Conservation (phyloP, 495 filamentous ascomycete species). For the Penicillium macrosclerotiorum region DNA sequence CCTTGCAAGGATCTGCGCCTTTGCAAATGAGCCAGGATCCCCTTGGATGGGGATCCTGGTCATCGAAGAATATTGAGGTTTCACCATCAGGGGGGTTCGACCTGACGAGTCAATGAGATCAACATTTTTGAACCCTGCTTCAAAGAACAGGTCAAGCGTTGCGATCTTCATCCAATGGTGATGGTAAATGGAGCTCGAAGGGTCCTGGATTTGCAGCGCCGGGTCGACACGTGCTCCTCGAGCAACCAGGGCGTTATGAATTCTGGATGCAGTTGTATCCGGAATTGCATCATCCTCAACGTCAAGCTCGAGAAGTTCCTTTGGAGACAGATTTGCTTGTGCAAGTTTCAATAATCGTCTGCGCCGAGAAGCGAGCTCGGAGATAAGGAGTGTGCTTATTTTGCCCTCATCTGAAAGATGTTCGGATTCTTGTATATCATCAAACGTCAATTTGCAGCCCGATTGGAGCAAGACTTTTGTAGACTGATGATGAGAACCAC, state of each 20-base stretch:
- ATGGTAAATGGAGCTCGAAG: not conserved
- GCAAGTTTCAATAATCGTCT: not conserved
- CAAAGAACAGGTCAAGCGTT: not conserved
- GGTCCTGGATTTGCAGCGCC: not conserved
- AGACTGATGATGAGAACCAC: not conserved
- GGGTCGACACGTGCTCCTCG: not conserved
- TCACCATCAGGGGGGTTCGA: conserved; percentile 1
- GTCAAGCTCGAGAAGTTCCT: not conserved
- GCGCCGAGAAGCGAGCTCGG: not conserved
- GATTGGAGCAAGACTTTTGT: not conserved
- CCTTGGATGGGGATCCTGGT: not conserved
- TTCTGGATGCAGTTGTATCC: not conserved
- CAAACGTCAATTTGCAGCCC: not conserved
- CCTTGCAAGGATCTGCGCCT: not conserved
- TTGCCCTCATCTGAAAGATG: not conserved
- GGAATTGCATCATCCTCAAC: not conserved
- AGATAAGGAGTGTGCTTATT: not conserved
- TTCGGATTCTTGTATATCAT: not conserved
- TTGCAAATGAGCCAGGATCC: conserved; percentile 3
- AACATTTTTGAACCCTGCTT: not conserved
- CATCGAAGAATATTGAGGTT: not conserved
- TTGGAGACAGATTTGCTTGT: not conserved
- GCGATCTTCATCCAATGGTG: not conserved
- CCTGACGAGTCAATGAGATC: not conserved
- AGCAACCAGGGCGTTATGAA: not conserved